A percentile compares a stretch with the other conserved stretches of the same genome.
Evolutionary conservation across 202 grass and related monocot species (phyloP).

Genomic region (Sporobolus alterniflorus): DNA sequence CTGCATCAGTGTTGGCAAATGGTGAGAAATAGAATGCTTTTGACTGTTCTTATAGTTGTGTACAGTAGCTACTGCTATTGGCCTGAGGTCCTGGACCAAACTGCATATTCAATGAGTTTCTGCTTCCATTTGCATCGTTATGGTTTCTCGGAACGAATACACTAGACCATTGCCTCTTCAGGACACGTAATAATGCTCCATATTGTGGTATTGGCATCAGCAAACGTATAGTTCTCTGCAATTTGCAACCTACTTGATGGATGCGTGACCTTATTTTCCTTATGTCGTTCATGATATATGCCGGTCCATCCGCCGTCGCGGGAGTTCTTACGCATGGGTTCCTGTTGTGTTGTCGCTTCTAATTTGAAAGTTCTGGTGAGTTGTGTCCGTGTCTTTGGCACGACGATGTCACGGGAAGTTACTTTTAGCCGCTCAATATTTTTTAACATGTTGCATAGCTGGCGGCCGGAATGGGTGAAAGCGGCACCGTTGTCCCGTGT

Average conservation of each 20-base stretch:
- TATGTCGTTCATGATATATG: background rate
- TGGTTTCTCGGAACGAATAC: background rate
- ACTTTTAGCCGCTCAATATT: background rate
- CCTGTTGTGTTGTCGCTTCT: background rate
- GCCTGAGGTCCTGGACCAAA: background rate
- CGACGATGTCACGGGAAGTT: background rate
- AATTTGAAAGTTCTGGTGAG: background rate
- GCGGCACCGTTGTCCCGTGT: background rate
- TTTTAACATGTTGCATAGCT: background rate
- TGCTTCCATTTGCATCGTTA: background rate
- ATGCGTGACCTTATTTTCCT: background rate
- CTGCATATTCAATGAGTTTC: background rate
- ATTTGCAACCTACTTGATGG: background rate
- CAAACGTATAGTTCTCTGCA: background rate
- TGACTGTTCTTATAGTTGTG: conserved; percentile 20
- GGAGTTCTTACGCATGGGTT: background rate
- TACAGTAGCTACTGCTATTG: conserved; percentile 30
- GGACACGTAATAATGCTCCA: conserved; percentile 16
- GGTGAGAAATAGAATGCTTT: conserved; percentile 54
- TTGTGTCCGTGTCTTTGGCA: background rate
- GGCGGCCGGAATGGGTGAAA: background rate
- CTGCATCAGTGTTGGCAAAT: conserved; percentile 6
- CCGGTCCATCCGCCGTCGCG: background rate
- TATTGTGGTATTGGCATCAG: conserved; percentile 24
- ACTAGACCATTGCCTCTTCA: background rate